Conservation (phyloP, 1,139 yeast species). For the Pichia inconspicua region DNA sequence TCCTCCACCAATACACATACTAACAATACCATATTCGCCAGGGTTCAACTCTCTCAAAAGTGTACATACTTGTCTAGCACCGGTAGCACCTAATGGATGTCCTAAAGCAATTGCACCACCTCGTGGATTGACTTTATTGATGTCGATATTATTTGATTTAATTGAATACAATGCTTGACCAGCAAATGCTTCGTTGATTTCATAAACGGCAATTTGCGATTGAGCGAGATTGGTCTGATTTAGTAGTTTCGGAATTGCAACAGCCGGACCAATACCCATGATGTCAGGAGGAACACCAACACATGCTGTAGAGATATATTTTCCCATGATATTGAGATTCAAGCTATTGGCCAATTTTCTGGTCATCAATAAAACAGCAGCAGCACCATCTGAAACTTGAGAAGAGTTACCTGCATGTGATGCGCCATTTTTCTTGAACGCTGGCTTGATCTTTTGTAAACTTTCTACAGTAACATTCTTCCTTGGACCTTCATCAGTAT, state of each 20-base stretch:
- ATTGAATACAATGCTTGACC: conserved; percentile 84
- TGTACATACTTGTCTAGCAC: conserved; percentile 91
- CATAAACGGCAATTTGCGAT: conserved; percentile 66
- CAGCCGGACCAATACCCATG: conserved; percentile 96
- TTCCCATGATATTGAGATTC: conserved; percentile 60
- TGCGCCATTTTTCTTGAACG: conserved; percentile 75
- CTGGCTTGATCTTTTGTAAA: conserved; percentile 70
- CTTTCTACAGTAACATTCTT: conserved; percentile 74
- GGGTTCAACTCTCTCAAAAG: conserved; percentile 68
- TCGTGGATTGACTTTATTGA: conserved; percentile 71
- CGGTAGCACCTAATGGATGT: conserved; percentile 93
- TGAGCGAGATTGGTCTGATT: conserved; percentile 54
- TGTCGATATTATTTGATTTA: conserved; percentile 56
- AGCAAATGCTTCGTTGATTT: conserved; percentile 94
- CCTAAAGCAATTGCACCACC: conserved; percentile 98
- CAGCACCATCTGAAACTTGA: conserved; percentile 93
- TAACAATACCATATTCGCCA: conserved; percentile 82
- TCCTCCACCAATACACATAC: conserved; percentile 98
- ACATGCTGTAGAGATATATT: conserved; percentile 65
- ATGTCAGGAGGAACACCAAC: conserved; percentile 95
- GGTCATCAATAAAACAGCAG: conserved; percentile 77
- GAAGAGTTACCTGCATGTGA: conserved; percentile 97
- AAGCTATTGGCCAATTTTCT: conserved; percentile 78
- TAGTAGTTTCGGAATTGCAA: conserved; percentile 80
- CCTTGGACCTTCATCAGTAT: conserved; percentile 88